Conservation (phyloP, 306 rosid genomes). For the Lagenaria siceraria region DNA sequence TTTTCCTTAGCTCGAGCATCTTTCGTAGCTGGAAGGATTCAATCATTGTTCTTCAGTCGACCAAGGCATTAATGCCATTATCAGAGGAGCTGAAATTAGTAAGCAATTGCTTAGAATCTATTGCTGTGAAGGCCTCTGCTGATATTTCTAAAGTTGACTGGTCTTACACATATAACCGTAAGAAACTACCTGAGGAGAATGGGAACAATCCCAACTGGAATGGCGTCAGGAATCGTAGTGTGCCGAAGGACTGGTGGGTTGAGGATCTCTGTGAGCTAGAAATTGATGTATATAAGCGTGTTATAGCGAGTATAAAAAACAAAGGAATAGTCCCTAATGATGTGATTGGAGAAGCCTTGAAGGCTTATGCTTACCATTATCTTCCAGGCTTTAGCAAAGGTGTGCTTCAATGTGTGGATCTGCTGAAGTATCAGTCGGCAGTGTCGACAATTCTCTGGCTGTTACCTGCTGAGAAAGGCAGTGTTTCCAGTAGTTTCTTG, state of each 20-base stretch:
- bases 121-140: conserved; percentile 65
- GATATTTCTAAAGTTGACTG: conserved; percentile 82
- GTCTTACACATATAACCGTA: conserved; percentile 82
- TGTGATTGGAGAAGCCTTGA: conserved; percentile 88
- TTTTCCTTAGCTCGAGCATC: conserved; percentile 80
- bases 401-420: conserved; percentile 43
- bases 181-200: conserved; percentile 75
- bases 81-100: conserved; percentile 70
- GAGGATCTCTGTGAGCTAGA: conserved; percentile 93
- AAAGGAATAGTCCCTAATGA: conserved; percentile 41
- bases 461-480: conserved; percentile 68
- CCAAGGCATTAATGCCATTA: conserved; percentile 47
- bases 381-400: conserved; percentile 82
- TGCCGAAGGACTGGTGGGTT: conserved; percentile 98
- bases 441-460: conserved; percentile 59
- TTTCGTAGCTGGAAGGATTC: conserved; percentile 99
- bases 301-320: conserved; percentile 39
- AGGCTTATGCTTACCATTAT: conserved; percentile 70
- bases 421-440: conserved; percentile 33
- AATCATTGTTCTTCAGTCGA: conserved; percentile 81
- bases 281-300: conserved; percentile 60
- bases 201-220: conserved; percentile 45
- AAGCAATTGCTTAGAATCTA: conserved; percentile 53
- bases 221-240: conserved; percentile 47
- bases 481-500: conserved; percentile 73